Conservation (phyloP, 768 basidiomycete genomes). For the Melanogaster broomeanus region DNA sequence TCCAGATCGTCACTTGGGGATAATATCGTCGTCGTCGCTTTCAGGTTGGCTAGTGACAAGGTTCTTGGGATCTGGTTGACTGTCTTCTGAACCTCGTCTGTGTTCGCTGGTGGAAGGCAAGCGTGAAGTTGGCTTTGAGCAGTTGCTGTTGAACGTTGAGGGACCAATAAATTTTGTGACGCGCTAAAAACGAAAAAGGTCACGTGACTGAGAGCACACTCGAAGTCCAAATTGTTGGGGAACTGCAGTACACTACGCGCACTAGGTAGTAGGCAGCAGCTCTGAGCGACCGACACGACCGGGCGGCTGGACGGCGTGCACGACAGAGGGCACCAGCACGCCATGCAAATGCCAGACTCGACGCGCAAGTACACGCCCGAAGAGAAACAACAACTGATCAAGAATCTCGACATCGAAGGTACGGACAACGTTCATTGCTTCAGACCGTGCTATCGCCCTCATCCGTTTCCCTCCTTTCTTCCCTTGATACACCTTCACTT, state of each 20-base stretch:
- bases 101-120: background rate
- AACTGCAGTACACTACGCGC: too few relatives aligned
- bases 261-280: too few relatives aligned
- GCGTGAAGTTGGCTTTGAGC: background rate
- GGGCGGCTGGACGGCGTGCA: background rate
- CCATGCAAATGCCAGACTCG: conserved; percentile 23
- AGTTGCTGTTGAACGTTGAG: too few relatives aligned
- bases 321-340: background rate
- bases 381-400: conserved; percentile 74
- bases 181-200: background rate
- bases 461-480: conserved; percentile 3
- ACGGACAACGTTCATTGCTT: conserved; percentile 6
- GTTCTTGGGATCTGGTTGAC: too few relatives aligned
- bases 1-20: too few relatives aligned
- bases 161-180: background rate
- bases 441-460: background rate
- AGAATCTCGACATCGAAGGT: conserved; percentile 85
- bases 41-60: background rate
- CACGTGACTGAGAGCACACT: conserved; percentile 10
- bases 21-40: background rate
- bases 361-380: conserved; percentile 52
- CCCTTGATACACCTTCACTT: background rate
- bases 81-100: too few relatives aligned
- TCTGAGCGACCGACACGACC: background rate
- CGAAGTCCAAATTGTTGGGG: background rate